Evolutionary conservation across 148 eudicot species (phyloP).

Genomic region (Spergularia bocconei): DNA sequence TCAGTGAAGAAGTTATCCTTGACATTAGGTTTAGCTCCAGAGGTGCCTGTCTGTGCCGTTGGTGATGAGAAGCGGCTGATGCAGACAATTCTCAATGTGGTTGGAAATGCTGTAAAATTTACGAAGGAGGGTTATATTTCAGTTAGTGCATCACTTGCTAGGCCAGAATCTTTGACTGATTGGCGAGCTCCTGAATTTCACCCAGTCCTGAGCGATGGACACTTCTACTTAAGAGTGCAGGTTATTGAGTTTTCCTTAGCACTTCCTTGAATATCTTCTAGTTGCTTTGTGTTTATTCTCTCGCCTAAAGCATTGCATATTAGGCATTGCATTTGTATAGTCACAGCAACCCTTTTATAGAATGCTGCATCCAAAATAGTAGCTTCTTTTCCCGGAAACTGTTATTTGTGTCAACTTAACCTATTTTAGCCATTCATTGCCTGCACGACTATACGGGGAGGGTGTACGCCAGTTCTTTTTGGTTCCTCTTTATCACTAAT

Average conservation of each 20-base stretch:
- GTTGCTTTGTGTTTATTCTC: not conserved
- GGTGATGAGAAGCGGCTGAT: slow-evolving; percentile 86
- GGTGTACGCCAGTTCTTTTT: not conserved
- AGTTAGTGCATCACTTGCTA: slow-evolving; percentile 63
- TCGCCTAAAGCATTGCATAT: too few relatives aligned
- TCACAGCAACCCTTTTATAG: too few relatives aligned
- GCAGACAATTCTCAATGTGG: slow-evolving; percentile 71
- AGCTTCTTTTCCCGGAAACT: too few relatives aligned
- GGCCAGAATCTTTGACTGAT: slow-evolving; percentile 66
- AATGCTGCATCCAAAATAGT: too few relatives aligned
- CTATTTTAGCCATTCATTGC: not conserved
- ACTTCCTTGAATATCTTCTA: not conserved
- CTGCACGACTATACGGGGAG: not conserved
- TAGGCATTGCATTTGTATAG: too few relatives aligned
- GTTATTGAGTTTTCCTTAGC: slow-evolving; percentile 30
- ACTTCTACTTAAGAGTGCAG: slow-evolving; percentile 82
- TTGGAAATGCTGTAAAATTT: slow-evolving; percentile 88
- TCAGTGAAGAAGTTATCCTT: slow-evolving; percentile 70
- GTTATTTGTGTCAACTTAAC: too few relatives aligned
- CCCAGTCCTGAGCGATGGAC: slow-evolving; percentile 51
- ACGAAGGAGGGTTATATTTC: slow-evolving; percentile 74
- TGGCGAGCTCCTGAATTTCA: slow-evolving; percentile 60
- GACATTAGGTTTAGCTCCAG: slow-evolving; percentile 57
- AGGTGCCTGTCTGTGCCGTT: slow-evolving; percentile 60
- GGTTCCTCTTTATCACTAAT: not conserved